These are phyloP conservation scores for Hypericum androsaemum DNA, from an alignment of 345 rosid species.

Conservation along the genomic window DNA sequence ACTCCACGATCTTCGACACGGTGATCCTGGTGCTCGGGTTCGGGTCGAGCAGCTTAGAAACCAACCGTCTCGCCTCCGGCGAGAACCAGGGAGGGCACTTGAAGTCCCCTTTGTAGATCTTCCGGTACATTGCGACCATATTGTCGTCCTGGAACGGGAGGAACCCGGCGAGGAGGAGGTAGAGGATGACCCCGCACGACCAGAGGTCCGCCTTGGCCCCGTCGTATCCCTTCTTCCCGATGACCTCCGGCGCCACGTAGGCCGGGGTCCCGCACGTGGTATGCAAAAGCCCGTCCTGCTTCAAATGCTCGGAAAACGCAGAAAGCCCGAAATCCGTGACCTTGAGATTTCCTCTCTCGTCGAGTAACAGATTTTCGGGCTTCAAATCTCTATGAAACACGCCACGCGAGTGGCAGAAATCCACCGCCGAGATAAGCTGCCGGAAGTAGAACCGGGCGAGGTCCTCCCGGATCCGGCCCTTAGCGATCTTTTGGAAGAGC, in stretches of 20 bases:
- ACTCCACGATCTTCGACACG: constrained; percentile 51
- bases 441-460: constrained; percentile 65
- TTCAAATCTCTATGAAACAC: constrained; percentile 85
- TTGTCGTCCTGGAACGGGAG: constrained; percentile 83
- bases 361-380: constrained; percentile 75
- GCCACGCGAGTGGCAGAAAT: constrained; percentile 90
- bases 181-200: constrained; percentile 93
- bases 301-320: constrained; percentile 65
- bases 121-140: constrained; percentile 68
- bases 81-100: constrained; percentile 86
- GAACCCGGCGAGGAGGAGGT: constrained; percentile 78
- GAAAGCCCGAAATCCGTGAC: constrained; percentile 86
- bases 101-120: constrained; percentile 82
- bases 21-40: constrained; percentile 55
- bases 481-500: constrained; percentile 51
- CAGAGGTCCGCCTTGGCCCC: constrained; percentile 88
- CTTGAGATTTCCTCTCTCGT: constrained; percentile 66
- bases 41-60: constrained; percentile 82
- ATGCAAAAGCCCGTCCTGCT: constrained; percentile 66
- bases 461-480: constrained; percentile 67
- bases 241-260: constrained; percentile 89
- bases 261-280: constrained; percentile 94
- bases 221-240: constrained; percentile 72
- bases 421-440: constrained; percentile 71
- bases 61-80: constrained; percentile 57